Conservation (phyloP, 1,139 yeast genomes). For the Eremothecium cymbalariae region DNA sequence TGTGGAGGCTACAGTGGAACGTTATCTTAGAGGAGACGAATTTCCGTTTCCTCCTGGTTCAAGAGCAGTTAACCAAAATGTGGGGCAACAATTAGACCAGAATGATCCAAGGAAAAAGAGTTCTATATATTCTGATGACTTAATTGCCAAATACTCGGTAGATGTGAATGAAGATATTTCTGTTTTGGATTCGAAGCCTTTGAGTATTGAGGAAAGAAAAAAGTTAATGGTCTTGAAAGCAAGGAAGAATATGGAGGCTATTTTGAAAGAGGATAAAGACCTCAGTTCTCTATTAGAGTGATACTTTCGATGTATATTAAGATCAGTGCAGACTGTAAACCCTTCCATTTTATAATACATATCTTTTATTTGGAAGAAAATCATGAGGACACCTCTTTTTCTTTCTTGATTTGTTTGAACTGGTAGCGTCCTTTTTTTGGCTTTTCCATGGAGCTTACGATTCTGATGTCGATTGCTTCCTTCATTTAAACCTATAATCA, state of each 20-base stretch:
- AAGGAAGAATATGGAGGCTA: slow-evolving; percentile 25
- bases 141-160: slow-evolving; percentile 25
- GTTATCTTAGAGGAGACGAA: slow-evolving; percentile 53
- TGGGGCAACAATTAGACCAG: slow-evolving; percentile 1
- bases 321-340: neutral
- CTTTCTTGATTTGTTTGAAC: no score
- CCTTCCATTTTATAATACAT: neutral
- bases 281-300: slow-evolving; percentile 12
- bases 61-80: slow-evolving; percentile 7
- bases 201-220: slow-evolving; percentile 28
- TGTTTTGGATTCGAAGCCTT: slow-evolving; percentile 14
- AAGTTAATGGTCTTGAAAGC: slow-evolving; percentile 30
- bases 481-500: no score
- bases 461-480: no score
- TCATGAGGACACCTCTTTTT: neutral
- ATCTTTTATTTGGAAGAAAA: neutral
- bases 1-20: slow-evolving; percentile 71
- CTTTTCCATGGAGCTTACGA: no score
- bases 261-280: slow-evolving; percentile 19
- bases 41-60: slow-evolving; percentile 60
- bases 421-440: no score
- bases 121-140: slow-evolving; percentile 28
- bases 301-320: neutral
- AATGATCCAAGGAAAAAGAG: slow-evolving; percentile 26
- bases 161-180: slow-evolving; percentile 19